Evolutionary conservation across 345 rosid genomes (phyloP), one percentile per base, ranked within the genome.

Genomic region (Excoecaria cochinchinensis): DNA sequence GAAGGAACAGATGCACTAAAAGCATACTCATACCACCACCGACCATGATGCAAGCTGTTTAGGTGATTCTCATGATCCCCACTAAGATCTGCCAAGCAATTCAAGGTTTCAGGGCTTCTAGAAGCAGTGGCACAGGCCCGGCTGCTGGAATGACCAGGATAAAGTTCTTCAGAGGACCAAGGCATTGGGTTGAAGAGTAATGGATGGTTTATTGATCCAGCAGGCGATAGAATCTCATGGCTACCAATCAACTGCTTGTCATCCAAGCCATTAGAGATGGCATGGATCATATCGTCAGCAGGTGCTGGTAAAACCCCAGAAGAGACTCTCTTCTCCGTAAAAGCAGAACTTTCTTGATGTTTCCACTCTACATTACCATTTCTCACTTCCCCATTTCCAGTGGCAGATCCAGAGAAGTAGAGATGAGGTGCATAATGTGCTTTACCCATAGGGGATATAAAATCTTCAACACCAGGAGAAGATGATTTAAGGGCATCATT

Each of bases 51-150:
- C 77, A 93, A 79, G 84, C 82, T 87, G 66, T 17, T 69, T 36
- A 78, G 22, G 52, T 90, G 88, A 80, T 76, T 80, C 24, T 87
- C 84, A 31, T 61, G 77, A 79, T 93, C 92, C 61, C 98, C 98
- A 70, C 82, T 40, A 47, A 93, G 95, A 79, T 90, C 92, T 3
- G 89, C 74, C 75, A 89, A 70, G 52, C 83, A 77, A 67, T 83
- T 89, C 38, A 65, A 47, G 78, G 69, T 73, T 61, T 72, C 81
- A 47, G 63, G 74, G 75, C 78, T 82, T 72, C 69, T 78, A 73
- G 80, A 67, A 72, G 81, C 73, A 74, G 73, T 70, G 74, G 65
- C 53, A 40, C 81, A 72, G 58, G 83, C 73, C 67, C 24, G 68
- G 61, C 70, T 78, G 75, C 81, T 74, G 21, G 85, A 55, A 83